Evolutionary conservation across 2,329 filamentous ascomycete genomes (phyloP), one percentile per base, ranked within the genome.

Genomic region (Venturia effusa): DNA sequence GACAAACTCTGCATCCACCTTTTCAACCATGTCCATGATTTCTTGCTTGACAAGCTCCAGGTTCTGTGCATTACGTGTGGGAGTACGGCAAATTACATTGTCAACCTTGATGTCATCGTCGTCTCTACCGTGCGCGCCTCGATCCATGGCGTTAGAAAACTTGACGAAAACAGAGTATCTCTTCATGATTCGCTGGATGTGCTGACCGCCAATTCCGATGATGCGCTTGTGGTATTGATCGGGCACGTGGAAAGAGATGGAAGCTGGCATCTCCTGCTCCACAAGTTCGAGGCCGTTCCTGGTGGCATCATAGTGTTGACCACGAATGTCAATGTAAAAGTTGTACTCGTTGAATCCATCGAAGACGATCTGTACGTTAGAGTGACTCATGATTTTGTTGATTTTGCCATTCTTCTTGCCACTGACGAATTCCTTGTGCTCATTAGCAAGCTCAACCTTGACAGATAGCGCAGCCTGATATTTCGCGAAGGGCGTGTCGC

Each of bases 361-460:
- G 69, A 99, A 99, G 67, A 99, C 93, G 72, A 99, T 97, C 77
- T 99, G 94, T 15, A 99, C 94, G 70, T 95, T 97, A 82, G 92
- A 97, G 76, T 97, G 93, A 30, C 93, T 94, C 94, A 99, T 99
- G 72, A 99, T 99, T 82, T 99, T 99, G 82, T 99, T 99, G 77
- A 99, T 99, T 80, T 99, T 99, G 76, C 94, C 94, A 71, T 99
- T 99, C 81, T 99, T 99, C 82, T 99, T 99, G 69, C 94, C 94
- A 70, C 92, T 97, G 64, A 99, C 94, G 74, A 99, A 99, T 73
- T 99, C 94, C 77, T 99, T 99, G 80, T 99, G 94, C 78, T 99
- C 94, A 72, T 97, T 97, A 71, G 94, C 94, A 64, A 99, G 87
- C 79, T 99, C 94, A 67, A 99, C 96, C 81, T 97, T 97, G 73